Percentiles rank a stretch among this genome's conserved stretches.
Evolutionary conservation across 2,329 filamentous ascomycete genomes (phyloP).

Genomic region (Penicillium sumatraense): DNA sequence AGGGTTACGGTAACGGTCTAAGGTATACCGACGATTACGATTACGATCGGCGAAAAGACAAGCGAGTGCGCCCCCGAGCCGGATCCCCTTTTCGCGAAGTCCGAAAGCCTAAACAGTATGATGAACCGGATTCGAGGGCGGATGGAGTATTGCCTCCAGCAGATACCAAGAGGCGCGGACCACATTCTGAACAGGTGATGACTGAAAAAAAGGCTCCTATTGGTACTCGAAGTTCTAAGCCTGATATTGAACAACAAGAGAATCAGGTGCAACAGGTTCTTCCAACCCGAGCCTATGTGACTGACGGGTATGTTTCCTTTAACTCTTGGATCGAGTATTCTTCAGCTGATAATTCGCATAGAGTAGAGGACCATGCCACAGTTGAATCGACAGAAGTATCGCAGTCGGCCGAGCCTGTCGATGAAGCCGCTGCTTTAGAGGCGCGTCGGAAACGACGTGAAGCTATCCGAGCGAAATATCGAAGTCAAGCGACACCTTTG

Average conservation of each 20-base stretch:
- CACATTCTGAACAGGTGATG: slow-evolving; percentile 63
- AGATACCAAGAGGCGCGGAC: slow-evolving; percentile 52
- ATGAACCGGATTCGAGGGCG: slow-evolving; percentile 36
- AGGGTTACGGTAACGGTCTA: slow-evolving; percentile 43
- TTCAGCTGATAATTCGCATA: slow-evolving; percentile 20
- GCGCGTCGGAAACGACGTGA: slow-evolving; percentile 82
- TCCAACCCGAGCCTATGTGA: slow-evolving; percentile 38
- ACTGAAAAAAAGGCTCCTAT: slow-evolving; percentile 66
- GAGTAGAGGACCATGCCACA: slow-evolving; percentile 20
- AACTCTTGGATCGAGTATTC: background rate
- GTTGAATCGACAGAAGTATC: slow-evolving; percentile 30
- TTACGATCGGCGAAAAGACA: slow-evolving; percentile 53
- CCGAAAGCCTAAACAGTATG: slow-evolving; percentile 44
- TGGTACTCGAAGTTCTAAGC: slow-evolving; percentile 62
- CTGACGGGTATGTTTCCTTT: slow-evolving; percentile 49
- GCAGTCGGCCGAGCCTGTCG: slow-evolving; percentile 64
- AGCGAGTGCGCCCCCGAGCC: slow-evolving; percentile 61
- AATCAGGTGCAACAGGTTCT: slow-evolving; percentile 60
- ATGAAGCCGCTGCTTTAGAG: slow-evolving; percentile 83
- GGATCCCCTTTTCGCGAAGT: slow-evolving; percentile 50
- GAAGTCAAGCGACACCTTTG: slow-evolving; percentile 70
- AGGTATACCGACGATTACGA: slow-evolving; percentile 57
- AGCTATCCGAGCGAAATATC: slow-evolving; percentile 82
- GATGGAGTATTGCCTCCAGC: slow-evolving; percentile 32
- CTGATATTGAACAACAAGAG: slow-evolving; percentile 71